These are phyloP conservation scores for Herpotrichia juniperi DNA, from an alignment of 2,329 filamentous ascomycete species.

Conservation along the genomic window DNA sequence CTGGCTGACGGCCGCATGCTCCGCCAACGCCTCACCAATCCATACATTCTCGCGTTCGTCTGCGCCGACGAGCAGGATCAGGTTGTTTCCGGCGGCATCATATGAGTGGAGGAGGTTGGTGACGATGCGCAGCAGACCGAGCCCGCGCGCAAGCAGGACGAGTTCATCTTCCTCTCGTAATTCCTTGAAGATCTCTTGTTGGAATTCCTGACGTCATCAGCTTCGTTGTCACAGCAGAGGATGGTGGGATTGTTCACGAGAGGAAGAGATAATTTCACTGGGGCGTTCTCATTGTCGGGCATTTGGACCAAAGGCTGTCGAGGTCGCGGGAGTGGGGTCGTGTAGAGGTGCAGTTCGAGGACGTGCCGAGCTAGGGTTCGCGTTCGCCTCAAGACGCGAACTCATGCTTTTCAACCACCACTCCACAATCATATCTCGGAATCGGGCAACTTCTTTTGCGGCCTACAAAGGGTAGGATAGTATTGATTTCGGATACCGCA, in stretches of 20 bases:
- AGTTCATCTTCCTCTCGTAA: constrained; percentile 86
- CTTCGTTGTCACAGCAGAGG: constrained; percentile 1
- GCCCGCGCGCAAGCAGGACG: constrained; percentile 86
- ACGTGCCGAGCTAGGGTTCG: constrained; percentile 11
- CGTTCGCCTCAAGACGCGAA: constrained; percentile 15
- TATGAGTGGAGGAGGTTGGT: constrained; percentile 98
- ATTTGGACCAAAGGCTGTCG: constrained; percentile 34
- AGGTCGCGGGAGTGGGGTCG: constrained; percentile 22
- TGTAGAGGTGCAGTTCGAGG: constrained; percentile 12
- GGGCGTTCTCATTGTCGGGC: constrained; percentile 53
- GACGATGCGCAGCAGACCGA: constrained; percentile 88
- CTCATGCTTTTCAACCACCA: no score
- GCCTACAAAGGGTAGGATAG: no score
- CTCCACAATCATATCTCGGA: no score
- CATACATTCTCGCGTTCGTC: constrained; percentile 94
- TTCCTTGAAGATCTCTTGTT: constrained; percentile 85
- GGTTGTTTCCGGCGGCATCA: constrained; percentile 92
- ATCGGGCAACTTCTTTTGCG: no score
- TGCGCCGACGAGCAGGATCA: constrained; percentile 87
- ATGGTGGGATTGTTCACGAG: constrained; percentile 55
- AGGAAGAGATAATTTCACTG: constrained; percentile 82
- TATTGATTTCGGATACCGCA: no score
- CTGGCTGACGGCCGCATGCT: constrained; percentile 90
- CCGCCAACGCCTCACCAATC: constrained; percentile 94
- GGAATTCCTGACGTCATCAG: constrained; percentile 69